Evolutionary conservation across 306 rosid genomes (phyloP), one percentile per base, ranked within the genome.

Genomic region (Comarum palustre): DNA sequence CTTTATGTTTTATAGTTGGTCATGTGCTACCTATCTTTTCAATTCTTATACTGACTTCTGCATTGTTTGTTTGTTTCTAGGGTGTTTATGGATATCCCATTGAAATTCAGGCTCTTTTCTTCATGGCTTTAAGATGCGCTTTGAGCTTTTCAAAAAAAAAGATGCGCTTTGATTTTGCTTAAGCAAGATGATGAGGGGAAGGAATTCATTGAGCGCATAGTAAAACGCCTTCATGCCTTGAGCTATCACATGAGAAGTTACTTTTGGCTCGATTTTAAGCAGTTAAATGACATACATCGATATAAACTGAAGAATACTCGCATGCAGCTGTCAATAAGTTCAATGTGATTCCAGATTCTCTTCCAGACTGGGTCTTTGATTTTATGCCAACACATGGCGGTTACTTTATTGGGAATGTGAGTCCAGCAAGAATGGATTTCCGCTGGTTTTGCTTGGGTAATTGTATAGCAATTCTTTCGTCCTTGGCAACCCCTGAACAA

Each of bases 11-110:
- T n/a, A 52, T 52, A 52, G 52, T 66, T 66, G 32, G 42, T 38
- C 52, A 9, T 36, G 19, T 46, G 31, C 8, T 72, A 64, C 60
- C 65, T 66, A 58, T 74, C 38, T 43, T 55, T 54, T 13, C 34
- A 52, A 41, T 38, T 77, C 63, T 47, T 24, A 24, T 58, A 73
- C 75, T 71, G 32, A 69, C 66, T 74, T 75, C 46, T n/a, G 34
- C 70, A 46, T 34, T 69, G 80, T 25, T 74, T 31, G 60, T 66
- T 8, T 73, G 69, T 13, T 81, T 83, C 75, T 82, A 92, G 98
- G 98, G 98, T 71, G 98, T 93, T 50, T 93, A 93, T 82, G 98
- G 98, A 22, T 90, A 93, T 81, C 98, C 98, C 70, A 88, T 93
- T 39, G 98, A 93, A 80, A 93, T 93, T 76, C 97, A 93, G 82